Conservation (phyloP, 2,329 filamentous ascomycete genomes). For the Teratosphaeria destructans region DNA sequence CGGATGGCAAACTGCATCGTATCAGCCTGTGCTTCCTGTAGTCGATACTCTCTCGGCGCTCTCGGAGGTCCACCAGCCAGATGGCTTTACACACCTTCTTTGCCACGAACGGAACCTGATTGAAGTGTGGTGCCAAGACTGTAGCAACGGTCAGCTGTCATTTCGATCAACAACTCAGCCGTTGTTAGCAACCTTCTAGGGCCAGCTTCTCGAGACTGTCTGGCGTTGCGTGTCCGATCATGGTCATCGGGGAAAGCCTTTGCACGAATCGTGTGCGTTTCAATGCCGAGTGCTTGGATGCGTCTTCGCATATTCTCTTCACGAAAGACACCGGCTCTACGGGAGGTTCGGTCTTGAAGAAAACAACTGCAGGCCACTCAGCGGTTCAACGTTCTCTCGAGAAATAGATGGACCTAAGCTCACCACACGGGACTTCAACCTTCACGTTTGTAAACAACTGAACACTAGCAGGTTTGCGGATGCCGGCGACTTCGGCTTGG, state of each 20-base stretch:
- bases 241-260: slow-evolving; percentile 49
- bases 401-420: slow-evolving; percentile 1
- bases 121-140: slow-evolving; percentile 57
- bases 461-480: slow-evolving; percentile 43
- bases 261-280: slow-evolving; percentile 50
- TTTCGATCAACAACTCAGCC: not conserved
- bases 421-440: slow-evolving; percentile 46
- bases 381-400: not conserved
- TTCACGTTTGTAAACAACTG: slow-evolving; percentile 44
- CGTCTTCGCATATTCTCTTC: slow-evolving; percentile 47
- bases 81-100: slow-evolving; percentile 39
- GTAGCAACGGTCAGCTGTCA: not conserved
- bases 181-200: slow-evolving; percentile 23
- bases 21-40: not conserved
- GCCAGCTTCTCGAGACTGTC: slow-evolving; percentile 58
- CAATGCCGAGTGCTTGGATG: slow-evolving; percentile 36
- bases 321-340: slow-evolving; percentile 52
- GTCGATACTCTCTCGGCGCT: not conserved
- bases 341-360: slow-evolving; percentile 46
- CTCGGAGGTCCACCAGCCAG: not conserved
- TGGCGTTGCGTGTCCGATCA: slow-evolving; percentile 56
- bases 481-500: slow-evolving; percentile 55
- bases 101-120: slow-evolving; percentile 36
- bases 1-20: slow-evolving; percentile 68
- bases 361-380: slow-evolving; percentile 38